A percentile compares a stretch with the other conserved stretches of the same genome.
Evolutionary conservation across 1,284 basidiomycete genomes (phyloP).

Genomic region (Marasmius sp.): DNA sequence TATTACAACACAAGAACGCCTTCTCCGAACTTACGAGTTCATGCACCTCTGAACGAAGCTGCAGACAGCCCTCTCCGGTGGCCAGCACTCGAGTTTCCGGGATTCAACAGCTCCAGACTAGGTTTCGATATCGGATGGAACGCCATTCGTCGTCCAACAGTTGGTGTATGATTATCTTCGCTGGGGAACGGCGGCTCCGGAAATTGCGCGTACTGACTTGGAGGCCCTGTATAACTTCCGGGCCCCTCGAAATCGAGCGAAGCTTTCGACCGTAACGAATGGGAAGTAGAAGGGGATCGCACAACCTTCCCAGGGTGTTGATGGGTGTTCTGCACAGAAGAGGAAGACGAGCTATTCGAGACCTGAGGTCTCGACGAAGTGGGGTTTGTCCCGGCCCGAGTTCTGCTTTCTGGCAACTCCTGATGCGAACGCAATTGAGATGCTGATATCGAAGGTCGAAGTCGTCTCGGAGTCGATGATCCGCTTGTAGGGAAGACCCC

Average conservation of each 20-base stretch:
- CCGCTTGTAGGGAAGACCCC: slow-evolving; percentile 49
- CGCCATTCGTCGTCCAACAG: slow-evolving; percentile 57
- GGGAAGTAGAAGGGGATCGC: slow-evolving; percentile 50
- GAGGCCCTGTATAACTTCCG: slow-evolving; percentile 57
- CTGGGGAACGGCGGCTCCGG: slow-evolving; percentile 56
- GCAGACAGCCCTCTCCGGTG: slow-evolving; percentile 66
- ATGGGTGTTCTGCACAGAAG: background rate
- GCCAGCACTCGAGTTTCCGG: slow-evolving; percentile 29
- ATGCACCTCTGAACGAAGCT: slow-evolving; percentile 50
- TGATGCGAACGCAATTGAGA: slow-evolving; percentile 61
- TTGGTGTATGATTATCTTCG: slow-evolving; percentile 43
- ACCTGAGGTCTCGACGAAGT: slow-evolving; percentile 36
- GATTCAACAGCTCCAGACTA: slow-evolving; percentile 41
- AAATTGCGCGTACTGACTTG: slow-evolving; percentile 68
- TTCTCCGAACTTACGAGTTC: slow-evolving; percentile 12
- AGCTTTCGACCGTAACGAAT: slow-evolving; percentile 41
- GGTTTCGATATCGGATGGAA: slow-evolving; percentile 64
- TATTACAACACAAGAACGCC: slow-evolving; percentile 3
- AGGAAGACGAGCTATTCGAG: slow-evolving; percentile 14
- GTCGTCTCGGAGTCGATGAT: slow-evolving; percentile 54
- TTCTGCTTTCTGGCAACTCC: slow-evolving; percentile 48
- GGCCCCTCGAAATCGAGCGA: slow-evolving; percentile 42
- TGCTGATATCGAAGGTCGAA: slow-evolving; percentile 75
- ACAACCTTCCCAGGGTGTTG: slow-evolving; percentile 39
- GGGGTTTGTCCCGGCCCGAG: slow-evolving; percentile 70